These are phyloP conservation scores for Pichia eremophila DNA, from an alignment of 805 yeast genomes.

Conservation along the genomic window DNA sequence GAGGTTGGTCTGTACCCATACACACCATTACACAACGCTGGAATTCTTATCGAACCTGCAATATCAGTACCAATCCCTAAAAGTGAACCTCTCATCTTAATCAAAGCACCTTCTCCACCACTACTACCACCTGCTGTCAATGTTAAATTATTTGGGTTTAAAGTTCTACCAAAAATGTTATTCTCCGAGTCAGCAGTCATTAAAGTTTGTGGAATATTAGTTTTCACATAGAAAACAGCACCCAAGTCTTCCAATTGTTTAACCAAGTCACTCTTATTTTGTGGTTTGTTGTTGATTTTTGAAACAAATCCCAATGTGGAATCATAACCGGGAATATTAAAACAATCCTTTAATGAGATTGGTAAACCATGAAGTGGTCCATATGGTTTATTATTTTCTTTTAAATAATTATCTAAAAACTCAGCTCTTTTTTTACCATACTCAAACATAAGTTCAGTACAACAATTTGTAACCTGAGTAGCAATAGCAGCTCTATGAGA, in stretches of 20 bases:
- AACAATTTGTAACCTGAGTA: slow-evolving; percentile 50
- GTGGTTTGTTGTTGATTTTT: slow-evolving; percentile 35
- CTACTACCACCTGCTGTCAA: slow-evolving; percentile 62
- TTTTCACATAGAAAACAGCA: slow-evolving; percentile 54
- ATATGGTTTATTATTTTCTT: slow-evolving; percentile 36
- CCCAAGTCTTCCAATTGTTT: slow-evolving; percentile 41
- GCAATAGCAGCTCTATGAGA: slow-evolving; percentile 56
- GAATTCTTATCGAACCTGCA: slow-evolving; percentile 60
- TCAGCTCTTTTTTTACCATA: slow-evolving; percentile 49
- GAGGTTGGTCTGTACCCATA: slow-evolving; percentile 55
- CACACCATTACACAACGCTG: slow-evolving; percentile 54
- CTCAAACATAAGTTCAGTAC: slow-evolving; percentile 44
- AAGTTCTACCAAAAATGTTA: slow-evolving; percentile 48
- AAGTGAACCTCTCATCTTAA: slow-evolving; percentile 49
- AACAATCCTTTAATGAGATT: slow-evolving; percentile 57
- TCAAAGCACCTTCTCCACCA: slow-evolving; percentile 61
- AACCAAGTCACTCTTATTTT: slow-evolving; percentile 35
- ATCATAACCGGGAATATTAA: slow-evolving; percentile 40
- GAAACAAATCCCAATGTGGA: slow-evolving; percentile 56
- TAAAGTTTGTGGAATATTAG: slow-evolving; percentile 57
- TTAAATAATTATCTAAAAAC: slow-evolving; percentile 43
- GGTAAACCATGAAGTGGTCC: slow-evolving; percentile 70
- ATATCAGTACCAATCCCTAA: slow-evolving; percentile 55
- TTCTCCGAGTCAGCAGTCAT: slow-evolving; percentile 60
- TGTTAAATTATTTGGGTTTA: slow-evolving; percentile 46